phyloP scores from a whole-genome alignment of 129 eudicot species.

The Mikania micrantha region DNA sequence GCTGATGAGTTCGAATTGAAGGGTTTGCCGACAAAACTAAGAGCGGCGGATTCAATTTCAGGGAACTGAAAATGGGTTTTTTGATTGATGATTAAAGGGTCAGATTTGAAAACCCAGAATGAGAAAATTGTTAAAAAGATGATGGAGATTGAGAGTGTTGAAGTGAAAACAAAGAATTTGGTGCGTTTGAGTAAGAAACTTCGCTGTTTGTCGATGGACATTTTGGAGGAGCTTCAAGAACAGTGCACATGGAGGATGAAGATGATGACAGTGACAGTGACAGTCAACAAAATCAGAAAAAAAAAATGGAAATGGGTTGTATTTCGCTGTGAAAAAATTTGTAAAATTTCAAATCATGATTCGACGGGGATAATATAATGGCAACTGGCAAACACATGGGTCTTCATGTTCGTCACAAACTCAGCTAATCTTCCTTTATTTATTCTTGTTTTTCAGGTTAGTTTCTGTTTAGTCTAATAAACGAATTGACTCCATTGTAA shows the following conservation, averaged over 20 bases:
- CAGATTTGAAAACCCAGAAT: slow-evolving; percentile 42
- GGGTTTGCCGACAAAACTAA: slow-evolving; percentile 7
- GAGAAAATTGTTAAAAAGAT: slow-evolving; percentile 45
- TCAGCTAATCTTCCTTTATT: background rate
- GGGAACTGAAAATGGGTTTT: slow-evolving; percentile 36
- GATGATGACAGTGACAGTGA: slow-evolving; percentile 12
- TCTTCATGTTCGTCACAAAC: background rate
- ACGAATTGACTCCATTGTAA: too few relatives aligned
- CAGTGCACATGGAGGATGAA: slow-evolving; percentile 15
- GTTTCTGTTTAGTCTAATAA: too few relatives aligned
- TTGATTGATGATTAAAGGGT: slow-evolving; percentile 29
- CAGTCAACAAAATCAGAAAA: slow-evolving; percentile 16
- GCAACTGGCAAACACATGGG: background rate
- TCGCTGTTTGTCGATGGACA: slow-evolving; percentile 53
- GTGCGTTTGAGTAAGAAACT: slow-evolving; percentile 63
- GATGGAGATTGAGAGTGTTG: slow-evolving; percentile 45
- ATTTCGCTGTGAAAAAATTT: background rate
- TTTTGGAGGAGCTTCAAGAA: slow-evolving; percentile 5
- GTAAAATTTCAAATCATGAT: background rate
- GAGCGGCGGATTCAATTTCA: slow-evolving; percentile 6
- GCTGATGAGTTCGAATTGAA: slow-evolving; percentile 20
- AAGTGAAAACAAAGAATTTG: slow-evolving; percentile 48
- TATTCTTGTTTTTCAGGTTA: too few relatives aligned
- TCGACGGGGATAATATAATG: background rate
- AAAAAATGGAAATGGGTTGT: slow-evolving; percentile 12